Evolutionary conservation across 1,284 basidiomycete species (phyloP).

Genomic region (Hemileia vastatrix): DNA sequence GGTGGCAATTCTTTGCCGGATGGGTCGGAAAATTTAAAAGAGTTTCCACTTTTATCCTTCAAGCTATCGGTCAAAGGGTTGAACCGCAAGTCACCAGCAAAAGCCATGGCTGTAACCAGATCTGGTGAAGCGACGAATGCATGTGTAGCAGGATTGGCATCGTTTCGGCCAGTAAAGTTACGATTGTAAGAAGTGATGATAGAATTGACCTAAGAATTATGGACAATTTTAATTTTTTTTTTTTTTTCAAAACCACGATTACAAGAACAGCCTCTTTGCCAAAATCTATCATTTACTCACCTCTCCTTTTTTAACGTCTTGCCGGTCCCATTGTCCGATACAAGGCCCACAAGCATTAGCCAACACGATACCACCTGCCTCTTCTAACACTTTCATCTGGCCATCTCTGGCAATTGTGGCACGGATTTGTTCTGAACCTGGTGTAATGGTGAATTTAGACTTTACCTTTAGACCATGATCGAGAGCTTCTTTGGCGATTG

Average conservation of each 20-base stretch:
- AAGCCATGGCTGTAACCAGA: conserved; percentile 92
- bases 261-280: too few species aligned
- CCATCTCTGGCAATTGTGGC: conserved; percentile 96
- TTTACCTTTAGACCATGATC: conserved; percentile 78
- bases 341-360: conserved; percentile 99
- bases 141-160: conserved; percentile 97
- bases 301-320: conserved; percentile 92
- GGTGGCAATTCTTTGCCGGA: conserved; percentile 85
- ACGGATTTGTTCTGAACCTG: conserved; percentile 95
- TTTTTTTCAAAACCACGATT: too few species aligned
- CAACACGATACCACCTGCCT: conserved; percentile 80
- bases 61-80: conserved; percentile 92
- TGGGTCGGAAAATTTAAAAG: conserved; percentile 92
- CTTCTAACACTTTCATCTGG: conserved; percentile 76
- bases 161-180: conserved; percentile 99
- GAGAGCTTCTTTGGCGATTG: conserved; percentile 80
- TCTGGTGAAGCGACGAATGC: conserved; percentile 98
- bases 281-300: too few species aligned
- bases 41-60: conserved; percentile 81
- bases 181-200: conserved; percentile 98
- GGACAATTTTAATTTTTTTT: neutral
- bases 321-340: conserved; percentile 98
- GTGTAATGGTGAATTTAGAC: conserved; percentile 94
- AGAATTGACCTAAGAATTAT: conserved; percentile 46
- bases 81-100: conserved; percentile 87